Conservation (phyloP, 345 rosid species). For the Lumnitzera racemosa region DNA sequence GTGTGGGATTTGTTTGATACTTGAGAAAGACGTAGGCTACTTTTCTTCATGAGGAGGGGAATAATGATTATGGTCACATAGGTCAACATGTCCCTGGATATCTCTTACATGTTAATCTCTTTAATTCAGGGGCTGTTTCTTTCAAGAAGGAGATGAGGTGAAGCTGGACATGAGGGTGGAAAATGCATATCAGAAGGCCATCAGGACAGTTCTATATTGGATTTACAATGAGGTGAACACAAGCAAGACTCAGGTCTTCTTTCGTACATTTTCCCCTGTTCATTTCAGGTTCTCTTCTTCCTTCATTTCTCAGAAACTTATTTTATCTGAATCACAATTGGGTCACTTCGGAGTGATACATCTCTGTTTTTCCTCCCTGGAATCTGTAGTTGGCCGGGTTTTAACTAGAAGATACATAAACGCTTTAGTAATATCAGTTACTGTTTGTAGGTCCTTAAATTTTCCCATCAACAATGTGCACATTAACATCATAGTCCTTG, state of each 20-base stretch:
- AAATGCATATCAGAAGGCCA: conserved; percentile 26
- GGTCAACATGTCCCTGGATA: conserved; percentile 36
- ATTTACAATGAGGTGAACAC: conserved; percentile 24
- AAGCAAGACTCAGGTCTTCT: conserved; percentile 35
- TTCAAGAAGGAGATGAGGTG: conserved; percentile 33
- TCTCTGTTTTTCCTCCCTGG: too few relatives aligned
- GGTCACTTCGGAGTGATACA: too few relatives aligned
- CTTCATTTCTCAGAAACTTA: conserved; percentile 2
- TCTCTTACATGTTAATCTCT: conserved; percentile 13
- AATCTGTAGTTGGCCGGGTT: too few relatives aligned
- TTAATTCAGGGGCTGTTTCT: conserved; percentile 33
- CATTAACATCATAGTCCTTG: too few relatives aligned
- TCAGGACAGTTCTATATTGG: conserved; percentile 34
- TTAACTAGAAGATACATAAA: too few relatives aligned
- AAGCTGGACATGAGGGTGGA: conserved; percentile 25
- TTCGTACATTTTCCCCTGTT: conserved; percentile 40
- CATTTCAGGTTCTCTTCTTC: conserved; percentile 33
- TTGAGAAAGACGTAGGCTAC: too few relatives aligned
- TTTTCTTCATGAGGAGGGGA: conserved; percentile 46
- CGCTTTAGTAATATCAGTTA: too few relatives aligned
- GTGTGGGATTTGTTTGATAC: too few relatives aligned
- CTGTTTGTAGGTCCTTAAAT: too few relatives aligned
- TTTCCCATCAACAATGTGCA: too few relatives aligned
- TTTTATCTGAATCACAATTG: background rate
- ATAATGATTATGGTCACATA: conserved; percentile 34